Evolutionary conservation across 768 basidiomycete species (phyloP).

Genomic region (Mycena rosella): DNA sequence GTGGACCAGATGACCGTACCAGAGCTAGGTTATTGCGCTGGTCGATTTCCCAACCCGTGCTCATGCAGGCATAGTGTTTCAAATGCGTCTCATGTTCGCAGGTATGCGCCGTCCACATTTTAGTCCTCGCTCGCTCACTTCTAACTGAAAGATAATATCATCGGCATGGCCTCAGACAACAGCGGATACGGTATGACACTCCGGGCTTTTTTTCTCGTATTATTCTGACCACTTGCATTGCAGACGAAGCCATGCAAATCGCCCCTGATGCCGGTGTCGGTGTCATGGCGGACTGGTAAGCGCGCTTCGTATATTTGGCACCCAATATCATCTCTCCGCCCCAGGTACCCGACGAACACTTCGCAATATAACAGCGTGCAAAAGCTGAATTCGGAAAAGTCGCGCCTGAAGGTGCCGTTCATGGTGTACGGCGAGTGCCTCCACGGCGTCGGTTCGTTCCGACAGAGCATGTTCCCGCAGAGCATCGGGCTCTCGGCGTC

Average conservation of each 20-base stretch:
- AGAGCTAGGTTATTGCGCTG: constrained; percentile 26
- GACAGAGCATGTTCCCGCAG: constrained; percentile 44
- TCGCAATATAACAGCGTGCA: constrained; percentile 41
- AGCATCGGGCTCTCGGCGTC: constrained; percentile 39
- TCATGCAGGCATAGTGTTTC: constrained; percentile 22
- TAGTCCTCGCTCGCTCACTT: not conserved
- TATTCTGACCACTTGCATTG: not conserved
- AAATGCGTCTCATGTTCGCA: constrained; percentile 38
- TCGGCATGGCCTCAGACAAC: constrained; percentile 34
- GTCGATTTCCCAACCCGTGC: not conserved
- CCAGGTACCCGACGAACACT: constrained; percentile 37
- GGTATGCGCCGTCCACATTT: not conserved
- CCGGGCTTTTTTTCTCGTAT: too few relatives aligned
- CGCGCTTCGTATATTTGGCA: not conserved
- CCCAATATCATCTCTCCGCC: not conserved
- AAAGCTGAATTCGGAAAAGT: constrained; percentile 38
- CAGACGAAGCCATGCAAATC: constrained; percentile 30
- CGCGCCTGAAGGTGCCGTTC: constrained; percentile 40
- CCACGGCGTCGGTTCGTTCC: constrained; percentile 43
- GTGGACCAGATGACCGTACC: constrained; percentile 35
- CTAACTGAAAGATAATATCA: constrained; percentile 28
- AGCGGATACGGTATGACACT: constrained; percentile 31
- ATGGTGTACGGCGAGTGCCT: constrained; percentile 43
- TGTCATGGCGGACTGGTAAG: constrained; percentile 31
- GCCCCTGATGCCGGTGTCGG: constrained; percentile 30